Evolutionary conservation across 805 yeast species (phyloP), one percentile per base, ranked within the genome.

Genomic region (Kuraishia capsulata): DNA sequence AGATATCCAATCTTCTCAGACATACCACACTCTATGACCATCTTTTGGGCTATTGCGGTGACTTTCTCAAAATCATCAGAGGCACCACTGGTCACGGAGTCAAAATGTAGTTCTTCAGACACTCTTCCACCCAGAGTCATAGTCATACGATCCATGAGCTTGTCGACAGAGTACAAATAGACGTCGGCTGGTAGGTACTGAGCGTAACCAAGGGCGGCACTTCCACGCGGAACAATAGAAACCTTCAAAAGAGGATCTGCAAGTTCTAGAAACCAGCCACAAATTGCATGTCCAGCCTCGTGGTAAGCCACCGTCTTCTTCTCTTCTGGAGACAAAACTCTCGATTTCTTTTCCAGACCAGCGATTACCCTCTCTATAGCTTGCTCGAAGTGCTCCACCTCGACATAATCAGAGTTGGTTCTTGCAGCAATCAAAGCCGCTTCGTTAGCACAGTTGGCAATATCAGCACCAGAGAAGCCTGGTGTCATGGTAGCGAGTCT

Each of bases 241-340:
- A 88, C 96, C 60, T 88, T 88, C 42, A 89, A 73, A 42, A 88
- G 65, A 5, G 97, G 97, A 57, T 88, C 95, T 9, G 97, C 96
- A 62, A 65, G 78, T 61, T 78, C 74, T 53, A 88, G 68, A 55
- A 67, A 86, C 97, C 96, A 89, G 18, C 96, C 97, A 61, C 96
- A 84, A 36, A 88, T 81, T 3, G 97, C 97, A 58, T 88, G 97
- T 0, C 97, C 97, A 2, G 97, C 97, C 62, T 88, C 97, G 59
- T 88, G 97, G 56, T 84, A 88, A 0, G 96, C 96, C 36, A 88
- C 96, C 24, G 84, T 75, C 47, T 67, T 76, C 66, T 86, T 84
- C 59, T 89, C 95, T 26, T 81, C 85, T 8, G 81, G 79, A 4
- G 85, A 77, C 38, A 88, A 66, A 6, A 89, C 78, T 55, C 80